A percentile compares a stretch with the other conserved stretches of the same genome.
Evolutionary conservation across 768 basidiomycete species (phyloP).

Genomic region (Phylloporus scabripes): DNA sequence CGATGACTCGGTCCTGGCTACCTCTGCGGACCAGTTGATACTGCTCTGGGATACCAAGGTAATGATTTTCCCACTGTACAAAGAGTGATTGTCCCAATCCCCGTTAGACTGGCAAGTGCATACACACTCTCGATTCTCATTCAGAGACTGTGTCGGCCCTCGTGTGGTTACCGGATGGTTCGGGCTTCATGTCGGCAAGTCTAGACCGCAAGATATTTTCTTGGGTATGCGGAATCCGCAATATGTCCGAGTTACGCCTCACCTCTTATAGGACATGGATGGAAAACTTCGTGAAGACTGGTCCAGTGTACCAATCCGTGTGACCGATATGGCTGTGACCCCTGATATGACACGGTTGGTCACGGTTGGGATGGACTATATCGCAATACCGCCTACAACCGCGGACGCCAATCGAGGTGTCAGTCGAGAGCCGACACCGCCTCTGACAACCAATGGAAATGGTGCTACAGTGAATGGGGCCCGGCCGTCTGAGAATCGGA

Average conservation of each 20-base stretch:
- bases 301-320: slow-evolving; percentile 66
- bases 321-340: slow-evolving; percentile 82
- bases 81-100: slow-evolving; percentile 6
- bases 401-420: slow-evolving; percentile 23
- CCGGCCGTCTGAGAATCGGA: slow-evolving; percentile 47
- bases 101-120: slow-evolving; percentile 65
- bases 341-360: slow-evolving; percentile 82
- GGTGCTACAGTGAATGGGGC: slow-evolving; percentile 30
- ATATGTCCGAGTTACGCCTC: slow-evolving; percentile 2
- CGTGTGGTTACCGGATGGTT: slow-evolving; percentile 83
- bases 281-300: slow-evolving; percentile 71
- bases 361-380: slow-evolving; percentile 68
- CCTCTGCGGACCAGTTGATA: slow-evolving; percentile 74
- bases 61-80: slow-evolving; percentile 12
- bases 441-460: slow-evolving; percentile 30
- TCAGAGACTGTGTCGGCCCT: slow-evolving; percentile 81
- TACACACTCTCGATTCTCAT: slow-evolving; percentile 64
- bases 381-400: slow-evolving; percentile 19
- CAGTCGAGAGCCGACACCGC: slow-evolving; percentile 33
- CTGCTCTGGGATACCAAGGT: slow-evolving; percentile 92
- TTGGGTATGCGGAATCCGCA: slow-evolving; percentile 55
- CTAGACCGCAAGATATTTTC: slow-evolving; percentile 78
- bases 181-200: slow-evolving; percentile 85
- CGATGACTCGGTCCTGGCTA: slow-evolving; percentile 79
- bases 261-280: slow-evolving; percentile 53